Evolutionary conservation across 2,329 filamentous ascomycete species (phyloP).

Genomic region (Cercospora sp.): DNA sequence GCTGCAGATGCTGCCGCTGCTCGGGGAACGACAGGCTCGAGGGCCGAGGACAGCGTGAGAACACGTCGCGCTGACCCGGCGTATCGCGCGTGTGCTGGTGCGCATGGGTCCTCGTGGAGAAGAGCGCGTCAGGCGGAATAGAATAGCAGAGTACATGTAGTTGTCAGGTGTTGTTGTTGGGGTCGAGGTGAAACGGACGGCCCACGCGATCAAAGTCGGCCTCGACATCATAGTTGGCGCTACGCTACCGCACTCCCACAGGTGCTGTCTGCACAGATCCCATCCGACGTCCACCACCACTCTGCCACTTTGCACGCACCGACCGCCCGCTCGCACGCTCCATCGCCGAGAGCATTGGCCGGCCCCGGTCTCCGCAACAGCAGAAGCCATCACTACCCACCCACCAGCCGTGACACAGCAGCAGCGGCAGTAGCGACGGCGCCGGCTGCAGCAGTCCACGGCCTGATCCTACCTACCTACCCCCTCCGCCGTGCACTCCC

Average conservation of each 20-base stretch:
- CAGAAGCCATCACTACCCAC: not conserved
- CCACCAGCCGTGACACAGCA: constrained; percentile 11
- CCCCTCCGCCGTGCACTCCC: constrained; percentile 6
- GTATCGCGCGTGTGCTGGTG: not conserved
- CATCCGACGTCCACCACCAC: not conserved
- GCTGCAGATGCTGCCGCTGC: not conserved
- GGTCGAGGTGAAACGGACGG: not conserved
- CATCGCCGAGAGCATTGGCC: constrained; percentile 2
- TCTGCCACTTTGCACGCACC: not conserved
- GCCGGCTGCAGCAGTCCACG: constrained; percentile 7
- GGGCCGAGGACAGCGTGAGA: not conserved
- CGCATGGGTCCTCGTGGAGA: not conserved
- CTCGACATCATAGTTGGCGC: not conserved
- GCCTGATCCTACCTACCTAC: not conserved
- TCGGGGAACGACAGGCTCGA: not conserved
- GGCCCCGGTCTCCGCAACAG: not conserved
- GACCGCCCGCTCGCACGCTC: constrained; percentile 1
- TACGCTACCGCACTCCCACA: not conserved
- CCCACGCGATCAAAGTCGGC: constrained; percentile 2
- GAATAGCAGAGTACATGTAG: not conserved
- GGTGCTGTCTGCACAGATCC: not conserved
- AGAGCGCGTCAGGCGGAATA: not conserved
- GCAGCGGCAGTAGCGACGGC: constrained; percentile 4
- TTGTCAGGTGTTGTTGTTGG: not conserved
- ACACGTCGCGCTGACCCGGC: not conserved